These are phyloP conservation scores for Labyrinthula sp. DNA, from an alignment of 352 stramenopile genomes.

Conservation along the genomic window DNA sequence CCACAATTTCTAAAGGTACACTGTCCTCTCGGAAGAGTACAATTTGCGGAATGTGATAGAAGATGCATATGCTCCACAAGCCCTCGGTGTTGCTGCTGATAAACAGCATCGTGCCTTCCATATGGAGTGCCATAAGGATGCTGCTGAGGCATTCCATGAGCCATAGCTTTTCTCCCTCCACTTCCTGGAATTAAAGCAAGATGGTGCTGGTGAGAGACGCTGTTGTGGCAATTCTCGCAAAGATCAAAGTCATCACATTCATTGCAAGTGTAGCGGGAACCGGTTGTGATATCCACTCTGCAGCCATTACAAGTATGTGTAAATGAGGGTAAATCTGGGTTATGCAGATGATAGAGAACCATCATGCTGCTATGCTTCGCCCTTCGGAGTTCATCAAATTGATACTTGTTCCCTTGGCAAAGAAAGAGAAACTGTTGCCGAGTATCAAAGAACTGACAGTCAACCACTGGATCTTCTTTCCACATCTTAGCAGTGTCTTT, in stretches of 20 bases:
- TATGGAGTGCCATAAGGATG: constrained; percentile 1
- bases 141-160: constrained; percentile 8
- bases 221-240: constrained; percentile 23
- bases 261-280: constrained; percentile 19
- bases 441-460: constrained; percentile 33
- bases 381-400: constrained; percentile 52
- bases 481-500: constrained; percentile 6
- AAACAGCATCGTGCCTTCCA: too few relatives aligned
- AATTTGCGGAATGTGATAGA: constrained; percentile 81
- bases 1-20: constrained; percentile 85
- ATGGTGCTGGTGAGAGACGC: constrained; percentile 3
- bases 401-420: constrained; percentile 32
- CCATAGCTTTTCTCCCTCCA: constrained; percentile 7
- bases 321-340: constrained; percentile 42
- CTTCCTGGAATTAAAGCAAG: constrained; percentile 6
- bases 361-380: constrained; percentile 99
- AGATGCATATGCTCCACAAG: constrained; percentile 92
- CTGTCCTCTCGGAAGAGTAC: constrained; percentile 55
- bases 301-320: constrained; percentile 20
- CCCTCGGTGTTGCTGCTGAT: too few relatives aligned
- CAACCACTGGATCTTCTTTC: constrained; percentile 18
- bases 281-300: constrained; percentile 21
- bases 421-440: constrained; percentile 30
- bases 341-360: constrained; percentile 92
- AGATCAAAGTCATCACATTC: constrained; percentile 26